These are phyloP conservation scores for Boletus vinaceobasis DNA, from an alignment of 768 basidiomycete genomes.

Conservation along the genomic window DNA sequence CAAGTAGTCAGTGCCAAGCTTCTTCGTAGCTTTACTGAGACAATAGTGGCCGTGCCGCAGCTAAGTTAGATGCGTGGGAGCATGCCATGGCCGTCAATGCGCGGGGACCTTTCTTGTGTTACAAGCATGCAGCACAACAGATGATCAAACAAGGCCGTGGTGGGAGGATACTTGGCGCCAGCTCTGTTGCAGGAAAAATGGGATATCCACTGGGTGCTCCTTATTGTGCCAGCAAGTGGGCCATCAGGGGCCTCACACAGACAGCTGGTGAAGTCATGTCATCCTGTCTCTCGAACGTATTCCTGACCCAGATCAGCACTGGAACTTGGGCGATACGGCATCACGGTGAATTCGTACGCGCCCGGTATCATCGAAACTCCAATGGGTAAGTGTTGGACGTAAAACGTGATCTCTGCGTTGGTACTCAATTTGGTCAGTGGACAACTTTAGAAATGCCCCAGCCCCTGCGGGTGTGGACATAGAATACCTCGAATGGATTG, in stretches of 20 bases:
- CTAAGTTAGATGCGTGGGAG: conserved; percentile 1
- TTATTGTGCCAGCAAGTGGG: conserved; percentile 36
- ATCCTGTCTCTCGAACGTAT: background rate
- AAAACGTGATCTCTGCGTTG: background rate
- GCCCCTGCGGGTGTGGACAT: background rate
- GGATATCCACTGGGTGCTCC: background rate
- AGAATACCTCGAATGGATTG: background rate
- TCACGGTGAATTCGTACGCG: conserved; percentile 39
- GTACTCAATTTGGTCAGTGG: background rate
- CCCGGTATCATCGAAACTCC: conserved; percentile 32
- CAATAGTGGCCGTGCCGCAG: background rate
- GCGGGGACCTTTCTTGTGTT: conserved; percentile 56
- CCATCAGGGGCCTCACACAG: conserved; percentile 39
- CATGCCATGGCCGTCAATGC: conserved; percentile 37
- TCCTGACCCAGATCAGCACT: background rate
- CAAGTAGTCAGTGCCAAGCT: background rate
- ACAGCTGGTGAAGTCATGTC: conserved; percentile 24
- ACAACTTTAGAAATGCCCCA: fast-evolving
- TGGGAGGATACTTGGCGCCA: conserved; percentile 49
- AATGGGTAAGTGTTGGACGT: conserved; percentile 21
- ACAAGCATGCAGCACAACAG: conserved; percentile 56
- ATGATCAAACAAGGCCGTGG: conserved; percentile 52
- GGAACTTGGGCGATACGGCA: conserved; percentile 30
- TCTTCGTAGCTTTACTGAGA: background rate
- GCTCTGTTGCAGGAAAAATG: conserved; percentile 4